A percentile compares a stretch with the other conserved stretches of the same genome.
Evolutionary conservation across 257 asterid genomes (phyloP).

Genomic region (Scutellaria galericulata): DNA sequence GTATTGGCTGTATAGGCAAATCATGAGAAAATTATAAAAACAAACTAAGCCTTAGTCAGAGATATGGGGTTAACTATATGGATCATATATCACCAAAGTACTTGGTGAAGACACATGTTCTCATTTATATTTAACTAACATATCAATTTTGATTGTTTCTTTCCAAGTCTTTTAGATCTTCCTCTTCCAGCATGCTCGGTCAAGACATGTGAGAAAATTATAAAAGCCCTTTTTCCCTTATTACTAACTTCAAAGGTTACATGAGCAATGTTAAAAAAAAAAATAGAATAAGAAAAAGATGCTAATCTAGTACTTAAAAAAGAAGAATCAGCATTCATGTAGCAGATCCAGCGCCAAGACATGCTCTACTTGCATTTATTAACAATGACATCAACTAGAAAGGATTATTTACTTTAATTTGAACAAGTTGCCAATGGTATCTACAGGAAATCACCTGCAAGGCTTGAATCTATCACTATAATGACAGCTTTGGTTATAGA

Average conservation of each 20-base stretch:
- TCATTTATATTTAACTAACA: no score
- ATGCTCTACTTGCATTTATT: neutral
- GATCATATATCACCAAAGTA: no score
- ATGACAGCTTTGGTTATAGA: neutral
- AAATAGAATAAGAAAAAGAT: neutral
- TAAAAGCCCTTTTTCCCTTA: conserved; percentile 4
- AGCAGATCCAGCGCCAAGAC: neutral
- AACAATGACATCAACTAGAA: neutral
- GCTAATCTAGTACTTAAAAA: neutral
- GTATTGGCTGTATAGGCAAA: no score
- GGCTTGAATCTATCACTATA: neutral
- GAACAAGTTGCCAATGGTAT: conserved; percentile 5
- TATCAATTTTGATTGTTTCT: no score
- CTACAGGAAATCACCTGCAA: neutral
- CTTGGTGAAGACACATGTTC: no score
- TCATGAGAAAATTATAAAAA: no score
- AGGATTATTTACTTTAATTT: neutral
- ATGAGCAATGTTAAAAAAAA: neutral
- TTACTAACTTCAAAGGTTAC: conserved; percentile 8
- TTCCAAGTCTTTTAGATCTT: no score
- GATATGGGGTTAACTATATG: no score
- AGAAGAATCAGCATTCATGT: neutral
- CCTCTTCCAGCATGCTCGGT: neutral
- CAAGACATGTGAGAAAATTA: neutral
- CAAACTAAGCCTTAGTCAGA: no score